Evolutionary conservation across 202 grass and related monocot genomes (phyloP), one percentile per base, ranked within the genome.

Genomic region (Eragrostis tef): DNA sequence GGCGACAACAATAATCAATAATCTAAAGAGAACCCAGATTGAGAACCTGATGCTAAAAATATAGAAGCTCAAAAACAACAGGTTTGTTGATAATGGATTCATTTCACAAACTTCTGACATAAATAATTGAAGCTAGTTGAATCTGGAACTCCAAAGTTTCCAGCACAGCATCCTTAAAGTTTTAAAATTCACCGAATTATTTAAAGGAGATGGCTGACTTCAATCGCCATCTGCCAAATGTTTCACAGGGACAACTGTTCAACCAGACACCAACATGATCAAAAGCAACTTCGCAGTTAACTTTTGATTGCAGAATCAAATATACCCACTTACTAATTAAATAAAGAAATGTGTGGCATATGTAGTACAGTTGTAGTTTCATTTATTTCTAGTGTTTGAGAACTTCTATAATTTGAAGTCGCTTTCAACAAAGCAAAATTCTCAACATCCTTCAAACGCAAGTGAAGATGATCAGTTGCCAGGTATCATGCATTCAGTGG

Each of bases 381-480:
- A 31, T 54, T 42, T 29, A 39, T 12, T 54, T 67, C 21, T 54
- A 62, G 71, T 77, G 70, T 62, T 69, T 6, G 5, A 54, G 52
- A 48, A 36, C 11, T 67, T 74, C 21, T 64, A 70, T 52, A 82
- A 81, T 62, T 69, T 6, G 5, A 56, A 56, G 27, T 83, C 59
- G 21, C 73, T 60, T 67, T 87, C 67, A 66, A 48, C 39, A 31
- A 87, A 73, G 60, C 25, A 83, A 79, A 79, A 79, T 51, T 52
- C 75, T 42, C 6, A 5, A 73, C 60, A 84, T 17, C 74, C 74
- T 83, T 88, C 50, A 71, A 24, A 67, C 24, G 43, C 49, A 84
- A 79, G 68, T 29, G 20, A 43, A 84, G 31, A 73, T 17, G 52
- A 67, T 50, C 16, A 74, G 49, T 13, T 73, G 86, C 50, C 41